Evolutionary conservation across 495 filamentous ascomycete genomes (phyloP).

Genomic region (Rusavskia elegans): DNA sequence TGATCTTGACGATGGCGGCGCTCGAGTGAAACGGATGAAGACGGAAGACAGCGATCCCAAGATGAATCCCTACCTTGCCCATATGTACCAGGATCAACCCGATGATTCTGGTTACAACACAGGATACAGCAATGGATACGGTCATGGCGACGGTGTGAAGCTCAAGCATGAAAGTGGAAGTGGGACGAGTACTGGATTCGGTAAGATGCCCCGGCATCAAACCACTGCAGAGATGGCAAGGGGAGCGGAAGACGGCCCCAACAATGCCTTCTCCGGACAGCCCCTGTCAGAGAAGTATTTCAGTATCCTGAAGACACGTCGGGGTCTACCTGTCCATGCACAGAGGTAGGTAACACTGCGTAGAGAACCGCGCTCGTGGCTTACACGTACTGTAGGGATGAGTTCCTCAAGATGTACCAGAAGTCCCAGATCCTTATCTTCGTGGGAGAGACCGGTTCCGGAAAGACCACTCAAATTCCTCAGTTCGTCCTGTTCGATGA

Average conservation of each 20-base stretch:
- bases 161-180: conserved; percentile 12
- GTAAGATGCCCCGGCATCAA: conserved; percentile 55
- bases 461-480: conserved; percentile 97
- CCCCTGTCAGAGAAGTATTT: conserved; percentile 74
- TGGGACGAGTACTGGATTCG: conserved; percentile 33
- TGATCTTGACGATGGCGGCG: background rate
- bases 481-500: conserved; percentile 98
- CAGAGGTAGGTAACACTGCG: conserved; percentile 47
- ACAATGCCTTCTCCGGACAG: conserved; percentile 69
- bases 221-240: conserved; percentile 65
- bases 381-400: conserved; percentile 43
- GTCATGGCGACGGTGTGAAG: conserved; percentile 9
- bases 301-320: conserved; percentile 65
- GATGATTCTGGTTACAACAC: conserved; percentile 7
- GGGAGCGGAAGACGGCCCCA: conserved; percentile 61
- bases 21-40: background rate
- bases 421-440: conserved; percentile 91
- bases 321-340: conserved; percentile 75
- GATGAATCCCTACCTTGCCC: conserved; percentile 78
- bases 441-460: conserved; percentile 97
- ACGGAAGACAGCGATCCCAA: conserved; percentile 31
- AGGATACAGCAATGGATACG: conserved; percentile 27
- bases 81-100: conserved; percentile 48
- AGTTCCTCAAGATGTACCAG: conserved; percentile 87
- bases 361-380: background rate